phyloP scores from a whole-genome alignment of 179 eudicot genomes.

The Corrigiola litoralis region DNA sequence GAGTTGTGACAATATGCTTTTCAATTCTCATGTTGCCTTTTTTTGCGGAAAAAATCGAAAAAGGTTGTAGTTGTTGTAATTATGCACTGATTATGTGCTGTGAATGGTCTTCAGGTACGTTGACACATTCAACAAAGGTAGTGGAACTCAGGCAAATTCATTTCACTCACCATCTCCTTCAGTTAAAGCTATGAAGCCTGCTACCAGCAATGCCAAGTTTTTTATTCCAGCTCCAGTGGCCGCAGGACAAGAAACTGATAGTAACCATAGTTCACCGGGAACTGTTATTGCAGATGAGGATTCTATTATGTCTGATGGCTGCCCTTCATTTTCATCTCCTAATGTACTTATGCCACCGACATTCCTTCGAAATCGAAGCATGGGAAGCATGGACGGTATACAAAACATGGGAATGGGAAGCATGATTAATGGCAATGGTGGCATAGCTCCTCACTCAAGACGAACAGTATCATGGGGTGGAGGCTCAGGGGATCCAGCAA shows the following conservation, averaged over 20 bases:
- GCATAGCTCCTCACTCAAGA: constrained; percentile 36
- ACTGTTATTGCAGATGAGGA: constrained; percentile 17
- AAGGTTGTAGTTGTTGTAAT: background rate
- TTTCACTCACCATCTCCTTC: constrained; percentile 50
- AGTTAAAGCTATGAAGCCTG: constrained; percentile 45
- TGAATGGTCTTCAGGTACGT: constrained; percentile 56
- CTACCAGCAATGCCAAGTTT: constrained; percentile 44
- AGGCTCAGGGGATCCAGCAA: constrained; percentile 25
- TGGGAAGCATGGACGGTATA: constrained; percentile 54
- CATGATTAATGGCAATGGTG: constrained; percentile 16
- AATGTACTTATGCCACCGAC: constrained; percentile 28
- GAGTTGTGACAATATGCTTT: too few species aligned
- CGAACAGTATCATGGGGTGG: constrained; percentile 87
- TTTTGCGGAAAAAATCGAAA: background rate
- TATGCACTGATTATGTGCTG: background rate
- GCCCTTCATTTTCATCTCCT: constrained; percentile 22
- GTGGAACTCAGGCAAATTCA: constrained; percentile 45
- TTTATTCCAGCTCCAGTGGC: constrained; percentile 61
- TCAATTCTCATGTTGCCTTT: background rate
- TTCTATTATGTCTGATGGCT: constrained; percentile 22
- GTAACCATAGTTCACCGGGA: constrained; percentile 14
- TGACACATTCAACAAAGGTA: constrained; percentile 78
- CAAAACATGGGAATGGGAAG: constrained; percentile 25
- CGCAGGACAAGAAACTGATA: constrained; percentile 24
- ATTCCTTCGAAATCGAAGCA: constrained; percentile 43